These are phyloP conservation scores for Pseudotsuga menziesii DNA, from an alignment of 75 land plant genomes.

Conservation along the genomic window DNA sequence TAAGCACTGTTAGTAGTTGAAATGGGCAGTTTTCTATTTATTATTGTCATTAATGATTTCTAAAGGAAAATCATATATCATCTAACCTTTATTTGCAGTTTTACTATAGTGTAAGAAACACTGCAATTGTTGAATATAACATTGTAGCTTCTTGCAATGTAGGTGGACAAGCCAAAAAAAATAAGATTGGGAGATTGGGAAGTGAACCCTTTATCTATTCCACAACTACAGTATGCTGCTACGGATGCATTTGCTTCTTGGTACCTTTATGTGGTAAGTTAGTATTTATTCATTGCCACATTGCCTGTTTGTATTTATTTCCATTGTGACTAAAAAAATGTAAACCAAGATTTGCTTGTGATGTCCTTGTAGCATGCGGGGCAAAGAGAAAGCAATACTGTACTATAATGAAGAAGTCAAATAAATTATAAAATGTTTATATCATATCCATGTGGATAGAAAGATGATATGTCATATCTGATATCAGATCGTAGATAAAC, in stretches of 20 bases:
- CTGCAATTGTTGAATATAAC: background rate
- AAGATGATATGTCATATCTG: no score
- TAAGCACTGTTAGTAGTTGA: background rate
- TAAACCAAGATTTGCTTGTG: no score
- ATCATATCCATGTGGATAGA: no score
- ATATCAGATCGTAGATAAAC: no score
- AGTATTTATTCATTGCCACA: background rate
- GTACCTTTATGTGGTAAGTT: slow-evolving; percentile 69
- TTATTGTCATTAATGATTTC: background rate
- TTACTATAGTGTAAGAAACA: background rate
- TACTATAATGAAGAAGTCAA: no score
- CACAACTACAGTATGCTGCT: slow-evolving; percentile 82
- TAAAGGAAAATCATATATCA: background rate
- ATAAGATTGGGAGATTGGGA: slow-evolving; percentile 94
- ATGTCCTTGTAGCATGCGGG: no score
- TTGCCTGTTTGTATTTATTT: no score
- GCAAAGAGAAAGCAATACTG: no score
- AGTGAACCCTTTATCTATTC: slow-evolving; percentile 37
- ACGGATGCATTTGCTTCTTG: slow-evolving; percentile 93
- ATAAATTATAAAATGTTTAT: no score
- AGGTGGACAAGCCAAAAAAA: slow-evolving; percentile 64
- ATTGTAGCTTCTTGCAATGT: slow-evolving; percentile 12
- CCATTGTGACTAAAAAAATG: no score
- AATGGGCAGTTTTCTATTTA: background rate
- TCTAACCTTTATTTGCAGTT: background rate